Base-by-base conservation (phyloP, 169 alveolate species). In the Perkinsus chesapeaki region DNA sequence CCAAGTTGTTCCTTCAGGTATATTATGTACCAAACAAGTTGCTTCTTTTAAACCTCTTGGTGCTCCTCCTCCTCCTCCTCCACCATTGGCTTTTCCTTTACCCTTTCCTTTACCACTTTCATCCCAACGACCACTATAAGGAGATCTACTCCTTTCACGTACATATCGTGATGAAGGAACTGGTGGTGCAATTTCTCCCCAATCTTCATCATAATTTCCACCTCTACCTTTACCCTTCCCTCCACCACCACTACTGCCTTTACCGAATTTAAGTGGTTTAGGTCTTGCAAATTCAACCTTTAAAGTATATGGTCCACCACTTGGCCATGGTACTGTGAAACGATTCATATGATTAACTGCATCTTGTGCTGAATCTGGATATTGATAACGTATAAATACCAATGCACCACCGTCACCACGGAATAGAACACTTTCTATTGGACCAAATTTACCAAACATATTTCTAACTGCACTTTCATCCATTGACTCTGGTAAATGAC, bases 331-430 rank as follows among this genome's bases (percentile, higher is more conserved):
- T 60, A 60, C 82, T 60, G 82, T 60, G 23, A 60, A 60, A 34
- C 27, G 12, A 34, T 60, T 60, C 82, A 60, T 60, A 0, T 60
- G 82, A 60, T 16, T 60, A 34, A 60, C 27, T 27, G 82, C 82
- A 60, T 60, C 82, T 60, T 60, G 82, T 12, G 82, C 82, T 60
- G 82, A 60, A 27, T 60, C 82, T 7, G 82, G 82, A 34, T 60
- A 60, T 60, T 60, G 82, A 16, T 20, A 60, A 34, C 82, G 82
- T 60, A 60, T 34, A 23, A 60, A 60, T 60, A 60, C 82, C 82
- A 60, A 60, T 5, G 82, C 82, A 60, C 82, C 82, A 60, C 82
- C 82, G 82, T 60, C 82, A 60, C 82, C 82, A 60, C 82, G 82
- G 82, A 60, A 60, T 27, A 60, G 82, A 34, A 60, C 82, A 60